Evolutionary conservation across 768 basidiomycete genomes (phyloP).

Genomic region (Pulveroboletus ravenelii): DNA sequence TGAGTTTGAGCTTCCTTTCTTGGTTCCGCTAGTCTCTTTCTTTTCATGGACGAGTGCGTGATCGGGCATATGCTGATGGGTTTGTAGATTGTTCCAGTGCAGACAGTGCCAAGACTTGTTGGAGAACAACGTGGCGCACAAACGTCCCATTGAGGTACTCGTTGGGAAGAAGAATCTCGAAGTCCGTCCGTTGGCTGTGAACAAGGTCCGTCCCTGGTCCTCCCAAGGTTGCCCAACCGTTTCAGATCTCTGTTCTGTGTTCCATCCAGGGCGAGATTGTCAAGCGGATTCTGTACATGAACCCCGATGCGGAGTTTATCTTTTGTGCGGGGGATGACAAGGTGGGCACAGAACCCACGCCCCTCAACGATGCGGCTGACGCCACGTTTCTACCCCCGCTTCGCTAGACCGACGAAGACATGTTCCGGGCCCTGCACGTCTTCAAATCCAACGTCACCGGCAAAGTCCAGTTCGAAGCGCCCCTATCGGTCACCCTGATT

Average conservation of each 20-base stretch:
- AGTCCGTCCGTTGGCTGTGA: slow-evolving; percentile 90
- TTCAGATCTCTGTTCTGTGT: background rate
- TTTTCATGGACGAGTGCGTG: background rate
- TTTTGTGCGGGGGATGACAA: slow-evolving; percentile 99
- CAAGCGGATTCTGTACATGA: slow-evolving; percentile 85
- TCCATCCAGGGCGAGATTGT: slow-evolving; percentile 80
- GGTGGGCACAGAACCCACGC: slow-evolving; percentile 36
- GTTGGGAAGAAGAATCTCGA: slow-evolving; percentile 99
- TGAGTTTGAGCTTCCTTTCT: too few species aligned
- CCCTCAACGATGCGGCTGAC: background rate
- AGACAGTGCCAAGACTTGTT: slow-evolving; percentile 94
- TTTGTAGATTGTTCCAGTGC: slow-evolving; percentile 80
- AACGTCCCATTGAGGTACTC: slow-evolving; percentile 93
- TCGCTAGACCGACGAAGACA: slow-evolving; percentile 95
- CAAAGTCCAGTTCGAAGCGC: slow-evolving; percentile 51
- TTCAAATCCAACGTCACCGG: slow-evolving; percentile 40
- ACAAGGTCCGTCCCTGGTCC: slow-evolving; percentile 54
- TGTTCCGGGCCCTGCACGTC: slow-evolving; percentile 87
- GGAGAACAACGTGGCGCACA: slow-evolving; percentile 89
- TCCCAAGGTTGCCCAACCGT: background rate
- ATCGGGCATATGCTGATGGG: background rate
- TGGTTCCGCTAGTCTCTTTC: slow-evolving; percentile 11
- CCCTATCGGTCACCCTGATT: slow-evolving; percentile 44
- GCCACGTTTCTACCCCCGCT: too few species aligned
- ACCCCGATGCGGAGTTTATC: slow-evolving; percentile 92